phyloP scores from a whole-genome alignment of 768 basidiomycete species.

The Leccinum boreale region DNA sequence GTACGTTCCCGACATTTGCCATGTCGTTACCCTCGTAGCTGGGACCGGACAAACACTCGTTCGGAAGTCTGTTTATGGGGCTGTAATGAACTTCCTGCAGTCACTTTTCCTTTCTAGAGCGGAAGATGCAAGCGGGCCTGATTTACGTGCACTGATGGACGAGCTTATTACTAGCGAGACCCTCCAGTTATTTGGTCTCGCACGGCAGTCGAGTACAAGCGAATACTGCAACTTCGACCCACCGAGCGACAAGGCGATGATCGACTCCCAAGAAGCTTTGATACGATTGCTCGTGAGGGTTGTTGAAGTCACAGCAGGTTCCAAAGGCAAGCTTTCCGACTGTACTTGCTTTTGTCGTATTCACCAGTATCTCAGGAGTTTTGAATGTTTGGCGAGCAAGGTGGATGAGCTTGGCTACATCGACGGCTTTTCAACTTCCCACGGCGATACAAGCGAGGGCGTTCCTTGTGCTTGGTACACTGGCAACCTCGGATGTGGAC shows the following conservation, averaged over 20 bases:
- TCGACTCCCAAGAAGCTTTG: conserved; percentile 68
- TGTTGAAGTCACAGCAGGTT: conserved; percentile 62
- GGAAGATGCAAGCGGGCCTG: conserved; percentile 57
- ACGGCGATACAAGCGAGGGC: conserved; percentile 86
- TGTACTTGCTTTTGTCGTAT: background rate
- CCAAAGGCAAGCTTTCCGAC: conserved; percentile 50
- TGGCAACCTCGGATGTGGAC: conserved; percentile 83
- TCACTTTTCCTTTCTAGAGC: conserved; percentile 59
- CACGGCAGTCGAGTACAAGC: conserved; percentile 57
- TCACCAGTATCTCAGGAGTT: conserved; percentile 46
- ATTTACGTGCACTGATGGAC: conserved; percentile 60
- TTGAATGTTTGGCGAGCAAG: conserved; percentile 89
- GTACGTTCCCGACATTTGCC: conserved; percentile 79
- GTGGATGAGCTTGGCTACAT: conserved; percentile 88
- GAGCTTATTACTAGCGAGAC: conserved; percentile 54
- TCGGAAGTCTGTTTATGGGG: conserved; percentile 78
- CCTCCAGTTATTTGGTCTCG: conserved; percentile 72
- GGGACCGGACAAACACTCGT: conserved; percentile 71
- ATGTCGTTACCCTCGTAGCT: conserved; percentile 75
- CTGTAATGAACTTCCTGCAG: conserved; percentile 80
- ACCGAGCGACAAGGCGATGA: conserved; percentile 46
- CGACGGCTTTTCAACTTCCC: conserved; percentile 87
- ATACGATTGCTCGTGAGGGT: conserved; percentile 60
- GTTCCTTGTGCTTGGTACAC: conserved; percentile 77
- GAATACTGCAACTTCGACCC: conserved; percentile 64